Evolutionary conservation across 768 basidiomycete species (phyloP).

Genomic region (Boletus vinaceobasis): DNA sequence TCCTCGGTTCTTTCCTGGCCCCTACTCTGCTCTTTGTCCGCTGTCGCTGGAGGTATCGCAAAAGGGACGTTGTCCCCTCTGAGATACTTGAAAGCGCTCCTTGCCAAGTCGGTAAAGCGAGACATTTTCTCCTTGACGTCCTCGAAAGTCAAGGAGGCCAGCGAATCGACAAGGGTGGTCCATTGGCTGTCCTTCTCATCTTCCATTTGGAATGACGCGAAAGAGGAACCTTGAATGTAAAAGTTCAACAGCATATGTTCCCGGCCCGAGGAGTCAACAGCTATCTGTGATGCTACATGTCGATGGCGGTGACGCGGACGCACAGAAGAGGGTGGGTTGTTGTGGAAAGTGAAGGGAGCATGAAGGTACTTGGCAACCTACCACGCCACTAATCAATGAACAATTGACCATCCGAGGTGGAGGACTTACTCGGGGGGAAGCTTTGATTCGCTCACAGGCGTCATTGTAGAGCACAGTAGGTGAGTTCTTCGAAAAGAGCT

Average conservation of each 20-base stretch:
- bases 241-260: slow-evolving; percentile 86
- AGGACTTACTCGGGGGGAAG: slow-evolving; percentile 41
- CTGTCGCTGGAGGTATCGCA: slow-evolving; percentile 27
- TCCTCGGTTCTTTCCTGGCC: slow-evolving; percentile 30
- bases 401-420: neutral
- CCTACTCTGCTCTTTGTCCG: slow-evolving; percentile 29
- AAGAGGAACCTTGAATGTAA: slow-evolving; percentile 62
- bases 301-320: slow-evolving; percentile 81
- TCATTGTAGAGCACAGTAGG: slow-evolving; percentile 76
- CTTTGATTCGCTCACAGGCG: slow-evolving; percentile 49
- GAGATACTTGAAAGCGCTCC: slow-evolving; percentile 66
- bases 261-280: slow-evolving; percentile 65
- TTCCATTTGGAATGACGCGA: slow-evolving; percentile 20
- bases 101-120: slow-evolving; percentile 46
- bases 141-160: slow-evolving; percentile 56
- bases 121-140: slow-evolving; percentile 46
- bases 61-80: slow-evolving; percentile 56
- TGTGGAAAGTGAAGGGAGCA: slow-evolving; percentile 70
- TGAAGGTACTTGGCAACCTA: slow-evolving; percentile 71
- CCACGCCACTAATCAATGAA: neutral
- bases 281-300: slow-evolving; percentile 76
- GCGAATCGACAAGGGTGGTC: slow-evolving; percentile 39
- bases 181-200: slow-evolving; percentile 25
- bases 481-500: slow-evolving; percentile 85
- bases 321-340: slow-evolving; percentile 70